Base-by-base conservation (phyloP, 2,329 filamentous ascomycete genomes). In the Diaporthe sp. region DNA sequence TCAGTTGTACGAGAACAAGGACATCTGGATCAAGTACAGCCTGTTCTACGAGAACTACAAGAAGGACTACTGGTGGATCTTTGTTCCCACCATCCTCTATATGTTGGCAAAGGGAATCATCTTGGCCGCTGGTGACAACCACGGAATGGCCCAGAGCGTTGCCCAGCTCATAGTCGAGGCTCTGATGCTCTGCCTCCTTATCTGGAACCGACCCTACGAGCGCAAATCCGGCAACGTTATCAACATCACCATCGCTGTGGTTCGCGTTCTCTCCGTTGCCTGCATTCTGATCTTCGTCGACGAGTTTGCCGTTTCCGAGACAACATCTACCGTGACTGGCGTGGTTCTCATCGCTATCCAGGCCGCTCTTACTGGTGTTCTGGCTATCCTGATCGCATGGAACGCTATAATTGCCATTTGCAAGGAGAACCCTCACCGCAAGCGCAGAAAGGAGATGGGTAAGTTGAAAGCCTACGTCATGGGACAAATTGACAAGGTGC, bases 11-110 rank as follows among this genome's bases (percentile, higher is more conserved):
- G 94, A 98, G 76, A 90, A 98, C 85, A 97, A 97, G 87, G 91
- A 94, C 75, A 92, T 93, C 55, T 98, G 97, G 96, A 89, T 95
- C 83, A 98, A 97, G 87, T 99, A 99, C 89, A 97, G 94, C 81
- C 89, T 98, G 77, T 98, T 99, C 86, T 99, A 99, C 87, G 97
- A 98, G 81, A 93, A 93, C 79, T 98, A 98, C 89, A 95, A 95
- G 87, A 95, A 94, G 84, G 92, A 93, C 79, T 98, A 96, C 87
- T 99, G 97, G 97, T 98, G 96, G 96, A 86, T 98, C 34, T 98
- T 99, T 82, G 89, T 98, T 19, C 97, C 97, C 0, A 88, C 90
- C 77, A 98, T 98, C 81, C 77, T 95, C 78, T 98, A 98, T 88
- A 94, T 96, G 88, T 95, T 98, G 81, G 93, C 92, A 82, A 97